These are phyloP conservation scores for Emericellopsis terricola DNA, from an alignment of 495 filamentous ascomycete genomes.

Conservation along the genomic window DNA sequence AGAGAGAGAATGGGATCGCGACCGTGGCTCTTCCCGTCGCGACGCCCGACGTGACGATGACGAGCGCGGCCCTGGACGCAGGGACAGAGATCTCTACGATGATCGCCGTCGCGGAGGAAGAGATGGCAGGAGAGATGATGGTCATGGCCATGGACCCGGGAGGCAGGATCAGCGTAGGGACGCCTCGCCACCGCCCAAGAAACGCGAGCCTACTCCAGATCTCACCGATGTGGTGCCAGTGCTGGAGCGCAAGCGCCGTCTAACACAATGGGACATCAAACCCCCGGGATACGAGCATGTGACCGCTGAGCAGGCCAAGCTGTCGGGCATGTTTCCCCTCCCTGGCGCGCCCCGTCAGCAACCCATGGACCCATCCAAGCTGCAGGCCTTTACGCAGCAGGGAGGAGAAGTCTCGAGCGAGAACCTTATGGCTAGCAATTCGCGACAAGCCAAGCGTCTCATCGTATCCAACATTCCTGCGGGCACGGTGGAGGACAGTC, in stretches of 20 bases:
- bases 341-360: slow-evolving; percentile 90
- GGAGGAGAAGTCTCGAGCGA: slow-evolving; percentile 49
- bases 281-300: slow-evolving; percentile 97
- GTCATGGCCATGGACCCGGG: no score
- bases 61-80: slow-evolving; percentile 16
- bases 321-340: slow-evolving; percentile 98
- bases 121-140: slow-evolving; percentile 5
- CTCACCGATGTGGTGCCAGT: slow-evolving; percentile 69
- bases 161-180: slow-evolving; percentile 58
- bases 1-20: slow-evolving; percentile 55
- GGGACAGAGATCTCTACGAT: slow-evolving; percentile 28
- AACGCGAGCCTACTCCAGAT: slow-evolving; percentile 89
- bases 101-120: slow-evolving; percentile 36
- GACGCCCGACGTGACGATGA: slow-evolving; percentile 19
- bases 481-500: slow-evolving; percentile 44
- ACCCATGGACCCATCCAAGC: slow-evolving; percentile 85
- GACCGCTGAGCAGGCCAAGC: slow-evolving; percentile 94
- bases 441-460: slow-evolving; percentile 80
- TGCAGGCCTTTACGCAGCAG: slow-evolving; percentile 85
- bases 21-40: slow-evolving; percentile 38
- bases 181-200: slow-evolving; percentile 63
- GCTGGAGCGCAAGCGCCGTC: slow-evolving; percentile 63
- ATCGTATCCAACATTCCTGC: slow-evolving; percentile 69
- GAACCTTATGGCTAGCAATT: slow-evolving; percentile 78
- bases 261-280: slow-evolving; percentile 99